phyloP scores from a whole-genome alignment of 192 early-diverging fungal species.

The Rhizophagus sp. region DNA sequence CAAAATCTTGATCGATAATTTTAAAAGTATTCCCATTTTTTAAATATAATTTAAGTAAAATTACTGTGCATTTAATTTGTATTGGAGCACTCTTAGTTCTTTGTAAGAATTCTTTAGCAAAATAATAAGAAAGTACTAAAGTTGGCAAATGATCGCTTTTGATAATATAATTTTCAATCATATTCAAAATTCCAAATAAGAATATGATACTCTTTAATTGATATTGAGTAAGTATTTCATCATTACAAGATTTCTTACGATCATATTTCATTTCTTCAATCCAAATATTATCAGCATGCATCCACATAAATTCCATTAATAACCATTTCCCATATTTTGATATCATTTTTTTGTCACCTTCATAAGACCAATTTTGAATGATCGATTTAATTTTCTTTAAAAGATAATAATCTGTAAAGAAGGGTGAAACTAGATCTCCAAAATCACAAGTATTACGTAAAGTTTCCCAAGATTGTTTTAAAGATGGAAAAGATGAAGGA shows the following conservation, averaged over 20 bases:
- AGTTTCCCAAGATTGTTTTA: background rate
- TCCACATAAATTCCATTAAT: background rate
- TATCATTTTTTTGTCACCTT: background rate
- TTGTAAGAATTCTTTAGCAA: background rate
- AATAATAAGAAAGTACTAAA: background rate
- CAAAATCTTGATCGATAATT: background rate
- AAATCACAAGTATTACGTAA: background rate
- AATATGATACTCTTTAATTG: background rate
- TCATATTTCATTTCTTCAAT: background rate
- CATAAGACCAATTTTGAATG: background rate
- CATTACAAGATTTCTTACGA: background rate
- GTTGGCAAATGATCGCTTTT: background rate
- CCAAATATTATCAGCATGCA: background rate
- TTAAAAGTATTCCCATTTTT: background rate
- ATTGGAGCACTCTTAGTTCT: background rate
- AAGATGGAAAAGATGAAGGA: background rate
- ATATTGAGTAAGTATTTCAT: background rate
- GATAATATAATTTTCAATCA: background rate
- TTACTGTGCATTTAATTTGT: background rate
- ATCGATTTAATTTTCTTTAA: background rate
- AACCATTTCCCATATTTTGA: background rate
- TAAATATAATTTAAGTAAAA: background rate
- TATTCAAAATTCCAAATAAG: background rate
- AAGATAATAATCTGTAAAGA: background rate
- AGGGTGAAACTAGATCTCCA: background rate